Evolutionary conservation across 2,329 filamentous ascomycete species (phyloP), one percentile per base, ranked within the genome.

Genomic region (Colletotrichum tropicale): DNA sequence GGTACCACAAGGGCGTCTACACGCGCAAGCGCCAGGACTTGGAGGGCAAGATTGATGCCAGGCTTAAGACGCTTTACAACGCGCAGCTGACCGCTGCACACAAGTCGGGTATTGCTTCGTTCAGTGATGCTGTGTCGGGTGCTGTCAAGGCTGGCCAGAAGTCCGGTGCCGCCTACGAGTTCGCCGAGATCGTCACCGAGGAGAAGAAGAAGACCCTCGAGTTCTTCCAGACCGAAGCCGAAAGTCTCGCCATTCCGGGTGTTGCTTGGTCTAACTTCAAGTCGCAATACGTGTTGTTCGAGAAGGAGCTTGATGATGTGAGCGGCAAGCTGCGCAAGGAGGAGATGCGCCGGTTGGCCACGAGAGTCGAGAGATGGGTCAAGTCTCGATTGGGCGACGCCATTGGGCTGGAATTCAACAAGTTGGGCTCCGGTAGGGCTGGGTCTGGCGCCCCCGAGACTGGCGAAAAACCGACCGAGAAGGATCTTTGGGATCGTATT

Each of bases 1-100:
- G 97, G 77, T 99, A 99, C 83, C 97, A 98, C 88, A 98, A 98
- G 87, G 96, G 94, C 21, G 97, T 99, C 18, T 99, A 97, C 84
- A 89, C 92, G 78, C 91, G 95, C 74, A 99, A 99, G 87, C 92
- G 92, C 77, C 89, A 91, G 3, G 97, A 99, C 82, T 90, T 99
- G 9, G 95, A 97, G 83, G 88, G 88, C 80, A 98, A 98, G 85
- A 91, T 98, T 52, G 97, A 98, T 82, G 89, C 91, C n/a, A 91
- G 97, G 38, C 89, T 99, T 68, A 98, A 98, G 87, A 88, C 93
- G 2, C 89, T 99, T 13, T 98, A 97, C 85, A 92, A 94, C 67
- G 94, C 94, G n/a, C 97, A 99, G 82, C 89, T 99, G 55, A 91
- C 91, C 24, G 95, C 96, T 5, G 94, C 95, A 9, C 96, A 98